Evolutionary conservation across 768 basidiomycete genomes (phyloP), one percentile per base, ranked within the genome.

Genomic region (Kwoniella sp.): DNA sequence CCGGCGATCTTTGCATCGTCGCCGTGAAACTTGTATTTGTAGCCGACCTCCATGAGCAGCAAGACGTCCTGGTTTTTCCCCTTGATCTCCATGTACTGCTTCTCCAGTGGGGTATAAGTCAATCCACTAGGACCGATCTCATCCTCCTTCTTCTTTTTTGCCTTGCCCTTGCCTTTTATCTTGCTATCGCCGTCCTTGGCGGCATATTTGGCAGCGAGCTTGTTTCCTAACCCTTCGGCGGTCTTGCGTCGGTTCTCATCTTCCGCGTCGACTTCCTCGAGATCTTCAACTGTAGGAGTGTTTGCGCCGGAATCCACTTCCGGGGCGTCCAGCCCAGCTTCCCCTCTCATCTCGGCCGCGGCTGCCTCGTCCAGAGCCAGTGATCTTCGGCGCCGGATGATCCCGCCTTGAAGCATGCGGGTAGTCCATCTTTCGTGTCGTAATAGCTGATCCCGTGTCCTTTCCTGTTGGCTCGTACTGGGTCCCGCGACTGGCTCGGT

Each of bases 1-100:
- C 77, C 73, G 3, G 81, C 81, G 51, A 69, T 74, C 73, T 82
- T 81, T 5, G 81, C 79, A 60, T 82, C 81, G 2, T 82, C 80
- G 1, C 80, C 81, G 61, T 77, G 79, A 51, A 82, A 82, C 73
- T 77, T 77, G 64, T 75, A 81, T 55, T 80, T 81, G 69, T 81
- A 81, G 13, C 80, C 80, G 11, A 81, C 80, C 61, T 82, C 81
- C 68, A 77, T 77, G 48, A 81, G 41, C 28, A 82, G 59, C 34
- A 82, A 57, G 5, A 82, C 77, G 66, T 80, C 79, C 54, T 71
- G 70, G 61, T 80, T 73, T 30, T 69, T 68, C 37, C 47, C 71
- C 53, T 82, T 82, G 55, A 79, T 75, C 61, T 80, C 75, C 71
- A 79, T 74, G 38, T 73, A 80, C 61, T 81, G 81, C 61, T 78